A percentile compares a stretch with the other conserved stretches of the same genome.
Conservation (phyloP, 108 stramenopile genomes). For the Parietichytrium sp. region DNA sequence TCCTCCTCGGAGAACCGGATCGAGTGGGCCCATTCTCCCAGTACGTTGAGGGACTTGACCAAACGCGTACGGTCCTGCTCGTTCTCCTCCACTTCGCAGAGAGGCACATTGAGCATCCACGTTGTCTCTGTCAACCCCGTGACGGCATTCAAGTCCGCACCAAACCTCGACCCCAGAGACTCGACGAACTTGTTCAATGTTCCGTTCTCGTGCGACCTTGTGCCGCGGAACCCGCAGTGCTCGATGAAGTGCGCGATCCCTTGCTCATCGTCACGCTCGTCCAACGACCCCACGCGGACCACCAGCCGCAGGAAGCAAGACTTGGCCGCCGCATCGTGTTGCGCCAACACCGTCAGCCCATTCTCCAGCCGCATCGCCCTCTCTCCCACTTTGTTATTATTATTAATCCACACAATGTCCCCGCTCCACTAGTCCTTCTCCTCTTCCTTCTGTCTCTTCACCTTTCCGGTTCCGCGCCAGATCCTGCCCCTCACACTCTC, state of each 20-base stretch:
- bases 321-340: conserved; percentile 10
- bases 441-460: too few relatives aligned
- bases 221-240: conserved; percentile 1
- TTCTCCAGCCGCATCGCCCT: too few relatives aligned
- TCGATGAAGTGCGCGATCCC: conserved; percentile 15
- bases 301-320: conserved; percentile 12
- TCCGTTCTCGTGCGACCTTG: not conserved
- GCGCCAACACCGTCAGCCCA: too few relatives aligned
- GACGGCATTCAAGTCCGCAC: conserved; percentile 14
- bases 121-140: conserved; percentile 9
- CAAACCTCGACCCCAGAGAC: not conserved
- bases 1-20: not conserved
- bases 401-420: too few relatives aligned
- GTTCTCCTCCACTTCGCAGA: not conserved
- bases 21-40: conserved; percentile 1
- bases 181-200: not conserved
- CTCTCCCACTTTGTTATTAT: too few relatives aligned
- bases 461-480: too few relatives aligned
- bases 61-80: not conserved
- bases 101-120: not conserved
- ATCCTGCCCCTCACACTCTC: too few relatives aligned
- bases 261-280: conserved; percentile 27
- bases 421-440: too few relatives aligned
- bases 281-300: not conserved
- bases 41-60: not conserved